Percentiles rank a stretch among this genome's conserved stretches.
These are phyloP conservation scores for Amanita molliuscula DNA, from an alignment of 768 basidiomycete species.

Conservation along the genomic window DNA sequence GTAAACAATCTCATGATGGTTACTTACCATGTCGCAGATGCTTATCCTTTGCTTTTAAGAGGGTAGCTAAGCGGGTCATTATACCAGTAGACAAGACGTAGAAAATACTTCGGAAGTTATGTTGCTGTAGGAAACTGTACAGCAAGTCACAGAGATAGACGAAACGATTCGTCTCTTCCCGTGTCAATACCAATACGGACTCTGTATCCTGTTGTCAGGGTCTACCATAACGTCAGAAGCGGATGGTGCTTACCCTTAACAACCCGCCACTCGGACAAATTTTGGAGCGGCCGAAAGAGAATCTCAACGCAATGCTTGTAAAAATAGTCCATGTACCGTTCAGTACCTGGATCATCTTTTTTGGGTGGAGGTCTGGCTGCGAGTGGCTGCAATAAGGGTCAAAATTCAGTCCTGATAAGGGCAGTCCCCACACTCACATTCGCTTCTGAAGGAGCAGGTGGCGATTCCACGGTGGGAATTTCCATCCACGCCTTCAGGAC, in stretches of 20 bases:
- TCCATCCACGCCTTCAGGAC: constrained; percentile 78
- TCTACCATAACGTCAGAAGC: background rate
- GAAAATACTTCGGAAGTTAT: constrained; percentile 87
- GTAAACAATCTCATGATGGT: background rate
- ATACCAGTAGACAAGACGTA: constrained; percentile 79
- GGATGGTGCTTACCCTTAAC: constrained; percentile 19
- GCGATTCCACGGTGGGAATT: constrained; percentile 38
- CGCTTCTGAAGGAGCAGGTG: constrained; percentile 21
- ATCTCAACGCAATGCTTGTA: constrained; percentile 75
- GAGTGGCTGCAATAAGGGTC: constrained; percentile 24
- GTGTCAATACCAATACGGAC: constrained; percentile 41
- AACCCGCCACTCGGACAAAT: constrained; percentile 57
- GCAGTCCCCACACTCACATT: constrained; percentile 14
- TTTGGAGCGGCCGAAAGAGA: constrained; percentile 71
- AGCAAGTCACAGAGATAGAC: constrained; percentile 88
- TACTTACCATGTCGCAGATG: constrained; percentile 82
- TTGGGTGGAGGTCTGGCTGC: constrained; percentile 29
- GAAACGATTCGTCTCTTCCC: constrained; percentile 75
- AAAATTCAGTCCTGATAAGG: constrained; percentile 4
- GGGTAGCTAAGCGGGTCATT: constrained; percentile 58
- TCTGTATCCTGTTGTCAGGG: constrained; percentile 24
- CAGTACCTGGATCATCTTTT: constrained; percentile 80
- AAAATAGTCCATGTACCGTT: constrained; percentile 88
- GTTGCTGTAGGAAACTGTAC: constrained; percentile 80
- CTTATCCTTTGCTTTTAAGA: constrained; percentile 81